phyloP scores from a whole-genome alignment of 2,329 filamentous ascomycete species.

The Fusarium lyarnte region DNA sequence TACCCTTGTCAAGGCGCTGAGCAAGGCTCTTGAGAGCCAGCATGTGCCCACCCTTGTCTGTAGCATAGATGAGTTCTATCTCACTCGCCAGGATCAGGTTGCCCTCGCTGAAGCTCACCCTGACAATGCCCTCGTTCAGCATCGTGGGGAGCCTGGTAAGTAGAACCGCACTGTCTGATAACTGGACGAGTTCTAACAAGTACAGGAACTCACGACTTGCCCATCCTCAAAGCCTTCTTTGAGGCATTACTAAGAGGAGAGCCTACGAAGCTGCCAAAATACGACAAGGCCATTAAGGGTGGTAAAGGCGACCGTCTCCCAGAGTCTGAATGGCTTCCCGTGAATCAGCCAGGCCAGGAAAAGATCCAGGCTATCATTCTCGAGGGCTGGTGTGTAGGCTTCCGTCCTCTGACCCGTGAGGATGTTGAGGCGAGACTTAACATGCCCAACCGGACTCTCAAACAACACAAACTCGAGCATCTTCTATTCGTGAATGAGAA shows the following conservation, averaged over 20 bases:
- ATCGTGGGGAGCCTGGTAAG: slow-evolving; percentile 80
- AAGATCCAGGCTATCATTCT: slow-evolving; percentile 76
- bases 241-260: slow-evolving; percentile 60
- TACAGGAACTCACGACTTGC: slow-evolving; percentile 74
- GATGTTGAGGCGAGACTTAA: slow-evolving; percentile 63
- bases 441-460: slow-evolving; percentile 60
- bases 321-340: slow-evolving; percentile 66
- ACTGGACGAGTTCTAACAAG: background rate
- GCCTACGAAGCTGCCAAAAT: slow-evolving; percentile 72
- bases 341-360: slow-evolving; percentile 61
- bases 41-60: slow-evolving; percentile 75
- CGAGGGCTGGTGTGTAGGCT: slow-evolving; percentile 93
- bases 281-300: slow-evolving; percentile 82
- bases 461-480: slow-evolving; percentile 59
- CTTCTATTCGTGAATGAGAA: slow-evolving; percentile 61
- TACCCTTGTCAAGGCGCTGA: slow-evolving; percentile 78
- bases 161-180: background rate
- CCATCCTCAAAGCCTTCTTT: slow-evolving; percentile 72
- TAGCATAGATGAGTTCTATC: slow-evolving; percentile 91
- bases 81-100: slow-evolving; percentile 74
- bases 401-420: slow-evolving; percentile 68
- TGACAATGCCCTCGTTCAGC: slow-evolving; percentile 79
- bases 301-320: slow-evolving; percentile 81
- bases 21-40: slow-evolving; percentile 64
- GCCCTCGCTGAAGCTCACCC: slow-evolving; percentile 72